Conservation (phyloP, 805 yeast genomes). For the Cyberlindnera saturnus region DNA sequence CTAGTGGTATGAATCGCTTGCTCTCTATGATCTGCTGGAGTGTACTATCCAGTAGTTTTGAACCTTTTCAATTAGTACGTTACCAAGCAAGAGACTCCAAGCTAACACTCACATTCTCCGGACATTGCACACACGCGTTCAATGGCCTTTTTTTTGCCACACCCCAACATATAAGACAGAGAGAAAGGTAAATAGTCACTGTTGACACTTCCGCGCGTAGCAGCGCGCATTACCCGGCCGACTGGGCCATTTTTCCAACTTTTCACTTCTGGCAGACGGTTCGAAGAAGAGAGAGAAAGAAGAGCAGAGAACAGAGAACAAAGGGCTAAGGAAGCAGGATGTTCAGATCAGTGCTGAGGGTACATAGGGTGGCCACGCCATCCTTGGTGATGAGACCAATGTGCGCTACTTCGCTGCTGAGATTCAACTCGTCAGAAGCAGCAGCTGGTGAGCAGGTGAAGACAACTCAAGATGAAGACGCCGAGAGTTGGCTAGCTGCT, state of each 20-base stretch:
- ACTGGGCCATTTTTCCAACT: background rate
- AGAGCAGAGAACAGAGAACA: background rate
- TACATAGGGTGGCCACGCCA: background rate
- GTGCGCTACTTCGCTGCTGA: background rate
- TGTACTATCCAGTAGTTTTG: background rate
- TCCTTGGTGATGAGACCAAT: background rate
- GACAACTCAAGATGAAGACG: conserved; percentile 14
- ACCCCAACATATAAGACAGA: too few species aligned
- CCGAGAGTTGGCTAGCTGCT: conserved; percentile 42
- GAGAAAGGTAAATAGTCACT: too few species aligned
- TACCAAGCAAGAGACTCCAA: too few species aligned
- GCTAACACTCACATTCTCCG: too few species aligned
- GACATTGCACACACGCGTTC: too few species aligned
- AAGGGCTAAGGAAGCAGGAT: background rate
- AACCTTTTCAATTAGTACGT: too few species aligned
- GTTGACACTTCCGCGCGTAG: too few species aligned
- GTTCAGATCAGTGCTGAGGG: conserved; percentile 11
- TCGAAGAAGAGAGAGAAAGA: background rate
- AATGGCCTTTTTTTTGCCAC: too few species aligned
- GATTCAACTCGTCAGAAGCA: conserved; percentile 10
- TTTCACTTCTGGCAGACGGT: background rate
- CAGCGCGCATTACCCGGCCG: background rate
- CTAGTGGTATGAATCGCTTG: background rate
- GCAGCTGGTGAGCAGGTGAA: conserved; percentile 1
- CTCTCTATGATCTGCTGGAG: background rate